Percentiles rank a stretch among this genome's conserved stretches.
phyloP scores from a whole-genome alignment of 371 early-diverging fungal genomes.

The Pancytospora epiphaga region DNA sequence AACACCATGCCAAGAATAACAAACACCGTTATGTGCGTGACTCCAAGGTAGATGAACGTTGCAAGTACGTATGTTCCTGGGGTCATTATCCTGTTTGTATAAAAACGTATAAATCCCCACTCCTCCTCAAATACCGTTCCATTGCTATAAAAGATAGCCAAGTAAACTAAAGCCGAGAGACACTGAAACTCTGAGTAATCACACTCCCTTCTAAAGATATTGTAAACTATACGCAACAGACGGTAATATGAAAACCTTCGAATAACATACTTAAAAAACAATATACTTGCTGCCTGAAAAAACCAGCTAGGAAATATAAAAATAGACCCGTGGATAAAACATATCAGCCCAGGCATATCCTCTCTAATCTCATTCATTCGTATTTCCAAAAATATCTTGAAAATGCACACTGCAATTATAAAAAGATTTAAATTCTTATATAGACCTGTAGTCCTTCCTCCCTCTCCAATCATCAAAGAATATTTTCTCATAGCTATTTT shows the following conservation, averaged over 20 bases:
- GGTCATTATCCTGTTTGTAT: background rate
- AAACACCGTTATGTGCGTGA: background rate
- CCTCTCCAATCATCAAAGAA: background rate
- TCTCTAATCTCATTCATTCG: no score
- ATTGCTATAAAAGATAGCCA: background rate
- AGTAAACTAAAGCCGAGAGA: background rate
- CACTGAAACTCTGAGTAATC: background rate
- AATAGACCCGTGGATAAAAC: background rate
- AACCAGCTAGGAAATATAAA: background rate
- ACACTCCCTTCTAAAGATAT: background rate
- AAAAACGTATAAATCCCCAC: background rate
- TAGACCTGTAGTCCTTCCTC: background rate
- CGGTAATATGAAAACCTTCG: background rate
- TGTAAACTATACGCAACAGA: background rate
- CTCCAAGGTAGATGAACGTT: background rate
- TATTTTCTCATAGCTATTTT: background rate
- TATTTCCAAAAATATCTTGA: background rate
- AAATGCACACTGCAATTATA: background rate
- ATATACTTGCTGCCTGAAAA: background rate
- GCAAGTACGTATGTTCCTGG: constrained; percentile 15
- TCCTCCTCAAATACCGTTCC: constrained; percentile 1
- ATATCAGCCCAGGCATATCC: background rate
- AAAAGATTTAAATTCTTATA: background rate
- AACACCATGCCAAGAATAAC: background rate
- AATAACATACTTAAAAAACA: background rate